These are phyloP conservation scores for Trypethelium eluteriae DNA, from an alignment of 495 filamentous ascomycete genomes.

Conservation along the genomic window DNA sequence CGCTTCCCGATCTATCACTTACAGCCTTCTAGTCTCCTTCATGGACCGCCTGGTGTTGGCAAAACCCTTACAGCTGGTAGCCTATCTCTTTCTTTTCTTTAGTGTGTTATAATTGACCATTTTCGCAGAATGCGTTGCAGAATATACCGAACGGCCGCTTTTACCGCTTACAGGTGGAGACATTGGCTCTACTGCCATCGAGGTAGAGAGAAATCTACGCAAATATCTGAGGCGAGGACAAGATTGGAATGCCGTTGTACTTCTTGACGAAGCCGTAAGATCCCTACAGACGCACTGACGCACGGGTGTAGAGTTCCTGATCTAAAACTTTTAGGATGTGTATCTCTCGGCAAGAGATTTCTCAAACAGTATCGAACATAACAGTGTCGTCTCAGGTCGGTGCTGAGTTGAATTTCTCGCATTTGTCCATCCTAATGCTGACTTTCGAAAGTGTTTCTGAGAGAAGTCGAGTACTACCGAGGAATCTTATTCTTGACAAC, in stretches of 20 bases:
- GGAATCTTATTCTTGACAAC: conserved; percentile 32
- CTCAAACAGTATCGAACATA: background rate
- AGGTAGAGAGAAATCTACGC: background rate
- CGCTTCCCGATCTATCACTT: no score
- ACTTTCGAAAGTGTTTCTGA: background rate
- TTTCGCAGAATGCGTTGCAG: conserved; percentile 10
- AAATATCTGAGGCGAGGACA: background rate
- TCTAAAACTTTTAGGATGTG: background rate
- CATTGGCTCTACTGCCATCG: conserved; percentile 51
- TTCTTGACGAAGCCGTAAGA: background rate
- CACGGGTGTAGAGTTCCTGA: no score
- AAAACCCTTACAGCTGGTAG: conserved; percentile 11
- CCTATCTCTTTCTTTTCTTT: no score
- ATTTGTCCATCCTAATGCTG: no score
- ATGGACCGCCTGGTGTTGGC: conserved; percentile 15
- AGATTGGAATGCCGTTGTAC: conserved; percentile 6
- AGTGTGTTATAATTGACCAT: no score
- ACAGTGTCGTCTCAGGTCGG: background rate
- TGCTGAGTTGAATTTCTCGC: no score
- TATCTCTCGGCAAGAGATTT: background rate
- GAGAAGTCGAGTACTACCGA: conserved; percentile 32
- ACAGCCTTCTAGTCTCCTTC: background rate
- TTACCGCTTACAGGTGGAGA: conserved; percentile 13
- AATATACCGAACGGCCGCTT: background rate
- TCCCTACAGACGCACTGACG: no score